A percentile compares a stretch with the other conserved stretches of the same genome.
Conservation (phyloP, 2,329 filamentous ascomycete genomes). For the Sporothrix luriei region DNA sequence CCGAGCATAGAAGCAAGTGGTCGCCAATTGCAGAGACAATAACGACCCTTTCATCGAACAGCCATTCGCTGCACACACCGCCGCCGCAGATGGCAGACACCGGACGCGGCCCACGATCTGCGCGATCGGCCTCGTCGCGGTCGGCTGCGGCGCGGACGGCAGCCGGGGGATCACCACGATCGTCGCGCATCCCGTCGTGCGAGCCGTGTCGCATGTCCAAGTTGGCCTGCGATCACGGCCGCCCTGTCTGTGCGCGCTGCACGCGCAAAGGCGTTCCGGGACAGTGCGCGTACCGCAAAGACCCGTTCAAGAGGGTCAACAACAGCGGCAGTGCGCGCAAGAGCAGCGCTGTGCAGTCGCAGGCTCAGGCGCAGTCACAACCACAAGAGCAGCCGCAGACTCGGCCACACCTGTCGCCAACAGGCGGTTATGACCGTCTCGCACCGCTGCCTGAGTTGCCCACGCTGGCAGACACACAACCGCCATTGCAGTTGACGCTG, state of each 20-base stretch:
- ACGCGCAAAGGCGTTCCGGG: slow-evolving; percentile 3
- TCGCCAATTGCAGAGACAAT: background rate
- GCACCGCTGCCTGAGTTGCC: background rate
- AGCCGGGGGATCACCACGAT: background rate
- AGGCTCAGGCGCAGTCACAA: too few relatives aligned
- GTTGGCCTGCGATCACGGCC: slow-evolving; percentile 30
- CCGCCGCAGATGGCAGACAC: background rate
- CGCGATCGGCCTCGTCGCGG: background rate
- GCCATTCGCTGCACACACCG: background rate
- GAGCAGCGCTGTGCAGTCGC: background rate
- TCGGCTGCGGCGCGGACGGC: background rate
- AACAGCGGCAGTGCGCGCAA: background rate
- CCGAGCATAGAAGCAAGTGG: background rate
- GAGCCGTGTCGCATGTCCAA: slow-evolving; percentile 30
- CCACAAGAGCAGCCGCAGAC: background rate
- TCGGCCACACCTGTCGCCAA: background rate
- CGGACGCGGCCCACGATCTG: background rate
- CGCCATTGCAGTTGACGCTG: slow-evolving; percentile 20
- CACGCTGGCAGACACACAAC: background rate
- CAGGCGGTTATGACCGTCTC: background rate
- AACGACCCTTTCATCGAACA: background rate
- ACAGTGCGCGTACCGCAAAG: slow-evolving; percentile 27
- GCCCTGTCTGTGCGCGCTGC: slow-evolving; percentile 29
- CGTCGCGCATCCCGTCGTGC: slow-evolving; percentile 25
- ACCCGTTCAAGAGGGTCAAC: slow-evolving; percentile 26